These are phyloP conservation scores for Orbilia brochopaga DNA, from an alignment of 2,329 filamentous ascomycete species.

Conservation along the genomic window DNA sequence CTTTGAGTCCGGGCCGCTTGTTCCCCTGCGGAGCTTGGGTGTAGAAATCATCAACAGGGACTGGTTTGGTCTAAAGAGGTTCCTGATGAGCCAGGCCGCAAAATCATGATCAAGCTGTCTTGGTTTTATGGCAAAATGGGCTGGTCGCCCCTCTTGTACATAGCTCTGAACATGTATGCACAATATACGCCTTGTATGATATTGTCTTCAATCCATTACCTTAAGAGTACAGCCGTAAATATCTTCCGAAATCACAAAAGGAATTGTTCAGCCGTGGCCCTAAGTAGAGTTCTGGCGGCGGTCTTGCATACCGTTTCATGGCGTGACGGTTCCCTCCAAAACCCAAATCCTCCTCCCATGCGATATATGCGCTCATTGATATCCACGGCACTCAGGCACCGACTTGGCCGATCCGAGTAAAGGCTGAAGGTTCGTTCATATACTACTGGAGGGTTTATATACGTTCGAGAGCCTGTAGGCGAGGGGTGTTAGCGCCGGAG, in stretches of 20 bases:
- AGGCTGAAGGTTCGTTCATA: background rate
- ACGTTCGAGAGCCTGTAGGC: conserved; percentile 43
- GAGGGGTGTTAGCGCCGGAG: background rate
- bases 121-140: background rate
- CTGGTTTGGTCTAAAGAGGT: conserved; percentile 76
- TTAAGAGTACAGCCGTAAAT: conserved; percentile 47
- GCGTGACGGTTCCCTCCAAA: conserved; percentile 10
- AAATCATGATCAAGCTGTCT: conserved; percentile 51
- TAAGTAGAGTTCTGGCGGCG: conserved; percentile 33
- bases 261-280: conserved; percentile 39
- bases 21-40: conserved; percentile 67
- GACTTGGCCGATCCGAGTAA: background rate
- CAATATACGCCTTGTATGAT: conserved; percentile 26
- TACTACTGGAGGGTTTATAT: conserved; percentile 26
- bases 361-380: conserved; percentile 1
- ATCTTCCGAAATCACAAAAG: conserved; percentile 9
- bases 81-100: conserved; percentile 77
- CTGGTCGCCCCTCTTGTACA: conserved; percentile 9
- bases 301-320: conserved; percentile 50
- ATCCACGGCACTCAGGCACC: background rate
- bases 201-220: conserved; percentile 34
- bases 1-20: conserved; percentile 77
- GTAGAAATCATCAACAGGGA: conserved; percentile 47
- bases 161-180: conserved; percentile 14
- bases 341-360: conserved; percentile 3